A percentile compares a stretch with the other conserved stretches of the same genome.
Evolutionary conservation across 257 asterid species (phyloP).

Genomic region (Nicotiana benthamiana): DNA sequence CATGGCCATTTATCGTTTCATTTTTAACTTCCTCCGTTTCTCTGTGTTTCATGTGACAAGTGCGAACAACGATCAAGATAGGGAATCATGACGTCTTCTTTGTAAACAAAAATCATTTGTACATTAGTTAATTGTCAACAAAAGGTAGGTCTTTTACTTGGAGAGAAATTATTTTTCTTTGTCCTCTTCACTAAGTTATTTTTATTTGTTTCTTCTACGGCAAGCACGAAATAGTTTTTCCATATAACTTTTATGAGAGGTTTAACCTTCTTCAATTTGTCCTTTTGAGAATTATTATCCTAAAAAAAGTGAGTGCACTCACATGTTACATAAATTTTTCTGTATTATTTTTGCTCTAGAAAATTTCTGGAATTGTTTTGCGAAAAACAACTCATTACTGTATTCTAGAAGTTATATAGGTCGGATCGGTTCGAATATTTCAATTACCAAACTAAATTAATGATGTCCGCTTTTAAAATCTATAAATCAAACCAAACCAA

Average conservation of each 20-base stretch:
- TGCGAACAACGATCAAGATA: not conserved
- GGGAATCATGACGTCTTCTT: not conserved
- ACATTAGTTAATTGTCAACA: not conserved
- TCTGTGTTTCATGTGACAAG: not conserved
- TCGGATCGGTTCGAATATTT: too few species aligned
- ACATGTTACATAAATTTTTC: too few species aligned
- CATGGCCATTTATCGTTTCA: slow-evolving; percentile 13
- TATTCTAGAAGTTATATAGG: too few species aligned
- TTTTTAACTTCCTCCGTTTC: not conserved
- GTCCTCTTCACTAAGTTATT: not conserved
- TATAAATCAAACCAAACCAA: too few species aligned
- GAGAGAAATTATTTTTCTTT: not conserved
- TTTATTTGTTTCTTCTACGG: not conserved
- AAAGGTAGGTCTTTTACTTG: not conserved
- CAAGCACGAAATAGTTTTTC: not conserved
- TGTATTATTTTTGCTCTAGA: too few species aligned
- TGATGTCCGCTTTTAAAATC: too few species aligned
- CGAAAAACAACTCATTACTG: too few species aligned
- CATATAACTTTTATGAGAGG: not conserved
- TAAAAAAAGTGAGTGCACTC: too few species aligned
- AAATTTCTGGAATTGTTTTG: too few species aligned
- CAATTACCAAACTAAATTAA: too few species aligned
- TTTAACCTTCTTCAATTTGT: too few species aligned
- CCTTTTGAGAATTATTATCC: too few species aligned
- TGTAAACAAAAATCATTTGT: not conserved